Evolutionary conservation across 2,329 filamentous ascomycete species (phyloP), one percentile per base, ranked within the genome.

Genomic region (Penicillium aurantiogriseum): DNA sequence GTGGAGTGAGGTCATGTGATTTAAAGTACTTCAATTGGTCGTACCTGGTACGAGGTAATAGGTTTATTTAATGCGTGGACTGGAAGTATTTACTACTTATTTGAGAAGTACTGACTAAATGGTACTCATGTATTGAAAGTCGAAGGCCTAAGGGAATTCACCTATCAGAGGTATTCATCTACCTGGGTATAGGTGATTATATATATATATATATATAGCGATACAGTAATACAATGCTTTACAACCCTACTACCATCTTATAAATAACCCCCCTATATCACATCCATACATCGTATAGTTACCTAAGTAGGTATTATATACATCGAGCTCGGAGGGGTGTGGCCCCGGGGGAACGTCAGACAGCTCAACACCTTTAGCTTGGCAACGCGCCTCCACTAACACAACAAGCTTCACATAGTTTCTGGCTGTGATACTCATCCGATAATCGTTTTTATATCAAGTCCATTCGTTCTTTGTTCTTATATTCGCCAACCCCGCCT

Each of bases 281-380:
- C 3, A 25, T 54, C 25, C 21, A 46, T 42, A 54, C 29, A 45
- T 27, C 10, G 21, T 36, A 35, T 38, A 29, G 8, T 4, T 29
- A 29, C 6, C 2, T 29, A 31, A 10, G 29, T 33, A 19, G 46
- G 45, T 47, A 47, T 47, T 51, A 39, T 40, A 23, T 17, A 42
- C 39, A 21, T 43, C 9, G 38, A 52, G 38, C 54, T n/a, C 46
- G 52, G 53, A 57, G 61, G 59, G 54, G 43, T 51, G 43, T 51
- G 35, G 21, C 48, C 15, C 61, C 62, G 54, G 53, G 53, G 56
- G 56, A 64, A 64, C 63, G 63, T 67, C 61, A 65, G 59, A 61
- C 52, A 61, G 60, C 60, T 64, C 56, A 49, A 50, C 59, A 63
- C 52, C 56, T 56, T 53, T 48, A 55, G 54, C 62, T 65, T 65